These are phyloP conservation scores for Corylus americana DNA, from an alignment of 306 rosid genomes.

Conservation along the genomic window DNA sequence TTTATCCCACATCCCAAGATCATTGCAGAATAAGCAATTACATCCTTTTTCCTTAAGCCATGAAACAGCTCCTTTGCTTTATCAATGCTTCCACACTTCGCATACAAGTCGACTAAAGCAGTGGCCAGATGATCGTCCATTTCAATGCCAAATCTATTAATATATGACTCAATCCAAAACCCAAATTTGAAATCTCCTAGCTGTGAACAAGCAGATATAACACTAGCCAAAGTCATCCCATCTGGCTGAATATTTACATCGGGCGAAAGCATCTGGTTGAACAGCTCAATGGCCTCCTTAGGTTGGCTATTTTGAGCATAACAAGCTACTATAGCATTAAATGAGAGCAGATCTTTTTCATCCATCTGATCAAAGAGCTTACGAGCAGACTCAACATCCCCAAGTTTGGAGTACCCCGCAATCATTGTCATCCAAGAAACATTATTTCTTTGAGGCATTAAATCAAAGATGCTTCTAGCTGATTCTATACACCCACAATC, in stretches of 20 bases:
- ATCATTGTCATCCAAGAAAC: conserved; percentile 68
- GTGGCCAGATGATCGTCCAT: conserved; percentile 79
- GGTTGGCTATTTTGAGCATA: conserved; percentile 72
- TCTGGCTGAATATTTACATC: conserved; percentile 51
- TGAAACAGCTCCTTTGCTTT: conserved; percentile 60
- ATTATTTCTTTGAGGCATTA: conserved; percentile 55
- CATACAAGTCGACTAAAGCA: conserved; percentile 68
- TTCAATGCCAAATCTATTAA: conserved; percentile 52
- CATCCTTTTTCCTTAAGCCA: conserved; percentile 54
- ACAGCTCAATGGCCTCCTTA: conserved; percentile 61
- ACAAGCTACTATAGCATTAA: conserved; percentile 74
- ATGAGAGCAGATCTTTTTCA: conserved; percentile 46
- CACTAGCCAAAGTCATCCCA: conserved; percentile 64
- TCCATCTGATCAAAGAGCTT: conserved; percentile 53
- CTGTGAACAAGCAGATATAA: conserved; percentile 74
- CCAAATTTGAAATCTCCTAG: conserved; percentile 55
- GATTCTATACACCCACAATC: conserved; percentile 42
- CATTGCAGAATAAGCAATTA: conserved; percentile 84
- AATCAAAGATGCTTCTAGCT: conserved; percentile 54
- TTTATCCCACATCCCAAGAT: conserved; percentile 79
- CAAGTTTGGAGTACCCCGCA: conserved; percentile 59
- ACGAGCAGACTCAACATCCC: conserved; percentile 63
- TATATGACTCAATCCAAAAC: conserved; percentile 47
- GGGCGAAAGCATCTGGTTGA: conserved; percentile 51
- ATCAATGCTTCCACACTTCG: conserved; percentile 69